These are phyloP conservation scores for Tricladium varicosporioides DNA, from an alignment of 2,329 filamentous ascomycete species.

Conservation along the genomic window DNA sequence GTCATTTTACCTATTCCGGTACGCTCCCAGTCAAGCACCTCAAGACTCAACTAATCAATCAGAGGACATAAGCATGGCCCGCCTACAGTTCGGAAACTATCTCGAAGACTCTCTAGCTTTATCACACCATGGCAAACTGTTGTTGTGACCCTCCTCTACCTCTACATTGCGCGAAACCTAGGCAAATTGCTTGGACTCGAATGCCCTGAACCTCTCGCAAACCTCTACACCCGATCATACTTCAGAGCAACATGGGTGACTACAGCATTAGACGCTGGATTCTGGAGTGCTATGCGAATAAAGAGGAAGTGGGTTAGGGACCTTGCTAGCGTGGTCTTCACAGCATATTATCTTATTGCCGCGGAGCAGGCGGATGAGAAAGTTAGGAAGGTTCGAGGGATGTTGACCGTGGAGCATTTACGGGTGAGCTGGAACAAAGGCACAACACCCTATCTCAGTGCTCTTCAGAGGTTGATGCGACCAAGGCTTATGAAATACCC, in stretches of 20 bases:
- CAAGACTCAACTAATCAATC: constrained; percentile 12
- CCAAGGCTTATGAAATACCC: constrained; percentile 79
- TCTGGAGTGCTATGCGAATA: constrained; percentile 98
- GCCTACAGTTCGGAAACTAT: constrained; percentile 69
- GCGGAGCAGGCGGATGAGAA: constrained; percentile 96
- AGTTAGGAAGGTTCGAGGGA: constrained; percentile 83
- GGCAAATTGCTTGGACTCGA: constrained; percentile 88
- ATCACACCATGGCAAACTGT: constrained; percentile 89
- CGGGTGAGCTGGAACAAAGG: constrained; percentile 95
- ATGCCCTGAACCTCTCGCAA: constrained; percentile 88
- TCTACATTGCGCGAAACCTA: constrained; percentile 91
- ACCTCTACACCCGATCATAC: constrained; percentile 88
- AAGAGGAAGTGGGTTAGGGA: constrained; percentile 77
- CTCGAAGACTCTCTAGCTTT: constrained; percentile 64
- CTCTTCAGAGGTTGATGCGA: constrained; percentile 68
- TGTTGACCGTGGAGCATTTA: constrained; percentile 86
- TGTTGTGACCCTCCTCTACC: constrained; percentile 81
- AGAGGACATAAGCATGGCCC: constrained; percentile 89
- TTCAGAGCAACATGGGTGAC: constrained; percentile 97
- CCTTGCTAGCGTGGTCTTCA: constrained; percentile 78
- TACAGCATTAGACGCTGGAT: constrained; percentile 91
- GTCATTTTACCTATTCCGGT: constrained; percentile 80
- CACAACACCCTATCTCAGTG: constrained; percentile 76
- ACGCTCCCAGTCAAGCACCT: constrained; percentile 22
- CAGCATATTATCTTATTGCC: constrained; percentile 85